Base-by-base conservation (phyloP, 352 stramenopile genomes). In the Globisporangium rhizosaccharum region DNA sequence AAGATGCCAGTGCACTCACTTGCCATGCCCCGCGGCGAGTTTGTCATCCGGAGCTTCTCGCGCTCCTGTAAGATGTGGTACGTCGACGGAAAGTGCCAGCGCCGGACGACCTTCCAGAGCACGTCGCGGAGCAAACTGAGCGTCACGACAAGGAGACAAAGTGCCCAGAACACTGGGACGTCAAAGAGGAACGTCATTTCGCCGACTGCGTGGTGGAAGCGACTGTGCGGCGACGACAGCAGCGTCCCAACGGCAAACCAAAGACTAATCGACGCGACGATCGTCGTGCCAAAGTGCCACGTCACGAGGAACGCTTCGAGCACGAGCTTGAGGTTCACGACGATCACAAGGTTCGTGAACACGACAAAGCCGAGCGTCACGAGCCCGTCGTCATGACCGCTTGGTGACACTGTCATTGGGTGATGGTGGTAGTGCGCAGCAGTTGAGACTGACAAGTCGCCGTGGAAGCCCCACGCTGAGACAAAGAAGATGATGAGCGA, bases 1-100 rank as follows among this genome's bases (percentile, higher is more conserved):
- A 59, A 61, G 4, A 64, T 50, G 44, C 46, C 66, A 11, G 52
- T 63, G 30, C 70, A 66, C 41, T 87, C 73, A 14, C 60, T 66
- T n/a, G 70, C 48, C 52, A 91, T 74, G 51, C 76, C 71, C 30
- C 72, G 72, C 17, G 79, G 79, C 6, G 79, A 87, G 45, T 82
- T 90, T 3, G 72, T 71, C 33, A 90, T 63, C 11, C 65, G 70
- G 52, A 92, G 69, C 53, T 78, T 72, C 45, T 92, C 82, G 1
- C 82, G 82, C 51, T 92, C 82, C 51, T 92, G 82, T 3, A 92
- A 51, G 53, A 92, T 92, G 51, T 92, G 82, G 48, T 92, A 90
- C 44, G 80, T 79, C 14, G 79, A 87, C 5, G 82, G 82, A 12
- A 78, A 78, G 26, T 63, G 70, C 50, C 89, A 63, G 6, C 82